Percentiles rank a stretch among this genome's conserved stretches.
phyloP scores from a whole-genome alignment of 768 basidiomycete species.

The Aureoboletus auriporus region DNA sequence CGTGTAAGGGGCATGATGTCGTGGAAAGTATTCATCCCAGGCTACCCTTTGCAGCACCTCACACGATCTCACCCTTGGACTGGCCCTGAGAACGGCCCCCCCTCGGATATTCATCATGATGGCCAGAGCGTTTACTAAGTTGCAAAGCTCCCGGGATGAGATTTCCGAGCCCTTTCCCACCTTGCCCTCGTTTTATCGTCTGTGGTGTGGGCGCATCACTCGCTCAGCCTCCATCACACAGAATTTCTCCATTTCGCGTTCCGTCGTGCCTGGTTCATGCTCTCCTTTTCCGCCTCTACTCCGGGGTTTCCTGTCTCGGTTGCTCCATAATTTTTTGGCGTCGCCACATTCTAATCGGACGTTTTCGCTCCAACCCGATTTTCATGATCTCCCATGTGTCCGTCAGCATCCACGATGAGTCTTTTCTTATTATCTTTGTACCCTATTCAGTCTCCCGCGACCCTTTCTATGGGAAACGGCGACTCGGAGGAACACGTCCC shows the following conservation, averaged over 20 bases:
- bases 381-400: neutral
- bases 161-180: neutral
- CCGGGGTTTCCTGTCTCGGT: neutral
- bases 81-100: slow-evolving; percentile 2
- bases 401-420: neutral
- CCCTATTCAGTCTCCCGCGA: slow-evolving; percentile 7
- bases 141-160: neutral
- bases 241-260: slow-evolving; percentile 1
- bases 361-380: neutral
- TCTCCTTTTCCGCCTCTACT: neutral
- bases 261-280: slow-evolving; percentile 15
- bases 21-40: slow-evolving; percentile 27
- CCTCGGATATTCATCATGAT: slow-evolving; percentile 19
- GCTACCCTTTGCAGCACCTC: slow-evolving; percentile 8
- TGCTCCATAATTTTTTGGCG: neutral
- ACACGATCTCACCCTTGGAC: slow-evolving; percentile 9
- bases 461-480: slow-evolving; percentile 19
- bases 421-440: neutral
- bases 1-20: slow-evolving; percentile 22
- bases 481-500: neutral
- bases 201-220: slow-evolving; percentile 18
- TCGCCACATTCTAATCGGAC: neutral
- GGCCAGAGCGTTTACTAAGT: neutral
- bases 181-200: neutral
- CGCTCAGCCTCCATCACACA: slow-evolving; percentile 13